phyloP scores from a whole-genome alignment of 2,329 filamentous ascomycete genomes.

The Nemania diffusa region DNA sequence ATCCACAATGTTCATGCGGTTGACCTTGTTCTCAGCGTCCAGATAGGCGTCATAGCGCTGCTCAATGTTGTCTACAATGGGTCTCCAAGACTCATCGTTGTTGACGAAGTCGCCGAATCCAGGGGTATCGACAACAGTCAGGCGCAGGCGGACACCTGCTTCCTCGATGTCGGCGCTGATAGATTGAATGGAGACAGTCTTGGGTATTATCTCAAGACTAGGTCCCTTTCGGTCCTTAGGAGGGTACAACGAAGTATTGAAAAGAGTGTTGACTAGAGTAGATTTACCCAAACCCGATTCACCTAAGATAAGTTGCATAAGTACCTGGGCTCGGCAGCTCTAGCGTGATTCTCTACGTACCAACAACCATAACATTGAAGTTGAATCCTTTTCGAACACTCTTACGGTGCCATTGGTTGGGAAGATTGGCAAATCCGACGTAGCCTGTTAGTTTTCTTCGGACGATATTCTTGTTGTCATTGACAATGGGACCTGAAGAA shows the following conservation, averaged over 20 bases:
- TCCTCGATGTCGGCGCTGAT: conserved; percentile 98
- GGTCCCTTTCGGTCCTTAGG: conserved; percentile 98
- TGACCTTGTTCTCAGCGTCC: conserved; percentile 99
- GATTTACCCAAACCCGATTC: conserved; percentile 99
- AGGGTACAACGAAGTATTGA: conserved; percentile 99
- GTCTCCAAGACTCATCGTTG: conserved; percentile 99
- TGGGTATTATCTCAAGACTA: conserved; percentile 97
- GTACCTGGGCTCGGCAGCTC: not conserved
- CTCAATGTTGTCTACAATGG: conserved; percentile 99
- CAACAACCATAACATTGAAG: conserved; percentile 99
- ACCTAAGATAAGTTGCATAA: conserved; percentile 64
- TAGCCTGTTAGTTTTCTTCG: conserved; percentile 98
- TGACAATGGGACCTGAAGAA: conserved; percentile 61
- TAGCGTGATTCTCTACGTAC: conserved; percentile 64
- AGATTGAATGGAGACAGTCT: conserved; percentile 94
- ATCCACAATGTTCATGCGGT: conserved; percentile 99
- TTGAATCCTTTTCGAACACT: conserved; percentile 99
- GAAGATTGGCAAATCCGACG: conserved; percentile 97
- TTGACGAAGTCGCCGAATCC: conserved; percentile 99
- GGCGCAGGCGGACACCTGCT: conserved; percentile 92
- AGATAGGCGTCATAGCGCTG: conserved; percentile 98
- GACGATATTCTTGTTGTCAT: conserved; percentile 92
- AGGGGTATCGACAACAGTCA: conserved; percentile 97
- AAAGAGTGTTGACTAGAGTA: conserved; percentile 97
- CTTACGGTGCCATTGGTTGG: conserved; percentile 99